A percentile compares a stretch with the other conserved stretches of the same genome.
Conservation (phyloP, 345 rosid species). For the Lenwebbia sp. region DNA sequence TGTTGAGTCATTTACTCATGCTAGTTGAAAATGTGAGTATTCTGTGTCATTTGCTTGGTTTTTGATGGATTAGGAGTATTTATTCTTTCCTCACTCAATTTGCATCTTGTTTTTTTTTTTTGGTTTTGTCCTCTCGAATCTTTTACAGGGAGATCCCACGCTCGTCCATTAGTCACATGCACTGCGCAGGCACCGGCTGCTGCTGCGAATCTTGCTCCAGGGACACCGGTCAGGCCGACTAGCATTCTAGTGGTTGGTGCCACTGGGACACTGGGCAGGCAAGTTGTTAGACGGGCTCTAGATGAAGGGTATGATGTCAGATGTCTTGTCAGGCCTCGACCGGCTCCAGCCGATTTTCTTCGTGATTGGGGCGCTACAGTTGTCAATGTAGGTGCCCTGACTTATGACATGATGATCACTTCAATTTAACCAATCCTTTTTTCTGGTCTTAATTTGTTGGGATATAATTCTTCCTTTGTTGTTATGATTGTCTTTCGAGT, state of each 20-base stretch:
- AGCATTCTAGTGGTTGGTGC: constrained; percentile 83
- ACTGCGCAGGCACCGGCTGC: constrained; percentile 9
- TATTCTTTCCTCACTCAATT: not conserved
- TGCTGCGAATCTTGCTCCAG: constrained; percentile 63
- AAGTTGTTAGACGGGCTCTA: constrained; percentile 79
- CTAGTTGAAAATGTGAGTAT: not conserved
- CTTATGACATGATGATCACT: not conserved
- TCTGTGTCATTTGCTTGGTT: not conserved
- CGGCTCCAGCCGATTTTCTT: constrained; percentile 88
- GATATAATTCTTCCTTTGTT: not conserved
- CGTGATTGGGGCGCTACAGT: constrained; percentile 98
- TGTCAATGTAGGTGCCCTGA: constrained; percentile 48
- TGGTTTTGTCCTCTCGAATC: not conserved
- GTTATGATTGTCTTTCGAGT: not conserved
- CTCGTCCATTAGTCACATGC: constrained; percentile 18
- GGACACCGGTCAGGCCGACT: constrained; percentile 69
- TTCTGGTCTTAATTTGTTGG: not conserved
- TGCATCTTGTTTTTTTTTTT: not conserved
- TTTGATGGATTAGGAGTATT: not conserved
- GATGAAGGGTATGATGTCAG: constrained; percentile 92
- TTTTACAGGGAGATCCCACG: constrained; percentile 8
- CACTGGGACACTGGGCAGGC: constrained; percentile 89
- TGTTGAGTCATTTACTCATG: not conserved
- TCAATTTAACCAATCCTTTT: not conserved
- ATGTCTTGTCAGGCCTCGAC: constrained; percentile 89